These are phyloP conservation scores for Brassica cretica DNA, from an alignment of 345 rosid genomes.

Conservation along the genomic window DNA sequence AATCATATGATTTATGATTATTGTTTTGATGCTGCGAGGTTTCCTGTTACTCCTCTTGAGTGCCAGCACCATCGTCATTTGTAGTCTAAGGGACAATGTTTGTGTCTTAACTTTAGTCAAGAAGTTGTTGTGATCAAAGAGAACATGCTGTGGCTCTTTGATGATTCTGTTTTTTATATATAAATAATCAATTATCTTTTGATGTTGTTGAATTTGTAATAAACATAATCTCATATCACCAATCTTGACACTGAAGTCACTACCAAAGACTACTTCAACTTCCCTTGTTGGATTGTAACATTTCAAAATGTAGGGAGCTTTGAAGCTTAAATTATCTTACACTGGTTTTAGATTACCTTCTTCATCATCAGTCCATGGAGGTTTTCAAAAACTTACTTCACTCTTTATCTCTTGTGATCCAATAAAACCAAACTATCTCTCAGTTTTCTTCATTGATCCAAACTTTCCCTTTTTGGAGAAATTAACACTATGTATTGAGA, in stretches of 20 bases:
- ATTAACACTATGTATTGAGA: conserved; percentile 38
- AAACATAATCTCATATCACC: conserved; percentile 14
- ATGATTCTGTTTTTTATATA: conserved; percentile 14
- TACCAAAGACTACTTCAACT: conserved; percentile 68
- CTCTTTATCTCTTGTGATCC: conserved; percentile 59
- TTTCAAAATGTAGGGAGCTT: conserved; percentile 35
- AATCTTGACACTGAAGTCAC: conserved; percentile 10
- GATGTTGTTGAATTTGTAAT: not conserved
- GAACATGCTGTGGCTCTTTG: conserved; percentile 36
- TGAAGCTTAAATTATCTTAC: conserved; percentile 53
- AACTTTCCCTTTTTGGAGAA: conserved; percentile 59
- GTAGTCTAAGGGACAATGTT: conserved; percentile 17
- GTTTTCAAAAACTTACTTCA: conserved; percentile 49
- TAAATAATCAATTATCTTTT: conserved; percentile 32
- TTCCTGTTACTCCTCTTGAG: conserved; percentile 78
- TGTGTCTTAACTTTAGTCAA: not conserved
- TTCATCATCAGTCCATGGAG: conserved; percentile 39
- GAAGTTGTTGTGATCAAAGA: not conserved
- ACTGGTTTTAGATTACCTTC: conserved; percentile 70
- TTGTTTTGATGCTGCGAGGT: conserved; percentile 70
- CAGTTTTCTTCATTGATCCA: conserved; percentile 63
- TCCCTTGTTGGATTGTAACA: conserved; percentile 62
- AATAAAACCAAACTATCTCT: conserved; percentile 48
- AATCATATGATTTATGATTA: conserved; percentile 92
- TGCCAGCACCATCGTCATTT: conserved; percentile 90